Evolutionary conservation across 2,329 filamentous ascomycete genomes (phyloP).

Genomic region (Colletotrichum sansevieriae): DNA sequence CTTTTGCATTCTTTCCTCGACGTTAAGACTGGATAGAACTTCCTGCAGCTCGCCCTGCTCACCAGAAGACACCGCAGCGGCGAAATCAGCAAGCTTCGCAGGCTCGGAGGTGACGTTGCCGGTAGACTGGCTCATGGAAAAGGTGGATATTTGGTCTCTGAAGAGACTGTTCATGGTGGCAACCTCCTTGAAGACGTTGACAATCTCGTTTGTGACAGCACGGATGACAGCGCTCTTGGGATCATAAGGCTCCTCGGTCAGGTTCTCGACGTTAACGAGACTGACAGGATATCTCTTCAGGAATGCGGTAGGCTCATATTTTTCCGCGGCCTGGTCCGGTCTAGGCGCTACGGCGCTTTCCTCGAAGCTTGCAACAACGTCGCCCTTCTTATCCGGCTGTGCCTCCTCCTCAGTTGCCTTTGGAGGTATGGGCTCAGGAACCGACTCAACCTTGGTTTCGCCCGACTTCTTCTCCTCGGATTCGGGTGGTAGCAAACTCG

Average conservation of each 20-base stretch:
- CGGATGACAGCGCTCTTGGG: conserved; percentile 90
- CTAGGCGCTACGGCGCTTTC: conserved; percentile 78
- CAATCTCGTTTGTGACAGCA: conserved; percentile 95
- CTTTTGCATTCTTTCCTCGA: conserved; percentile 93
- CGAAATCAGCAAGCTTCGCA: conserved; percentile 95
- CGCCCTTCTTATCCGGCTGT: conserved; percentile 80
- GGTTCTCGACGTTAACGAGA: conserved; percentile 94
- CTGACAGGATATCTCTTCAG: conserved; percentile 92
- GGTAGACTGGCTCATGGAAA: conserved; percentile 93
- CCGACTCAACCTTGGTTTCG: conserved; percentile 62
- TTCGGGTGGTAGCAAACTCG: conserved; percentile 80
- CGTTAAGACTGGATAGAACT: conserved; percentile 87
- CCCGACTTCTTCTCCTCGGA: conserved; percentile 64
- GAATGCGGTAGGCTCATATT: conserved; percentile 91
- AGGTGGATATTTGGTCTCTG: conserved; percentile 96
- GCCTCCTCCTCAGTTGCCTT: conserved; percentile 67
- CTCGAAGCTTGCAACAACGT: conserved; percentile 97
- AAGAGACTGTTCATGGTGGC: conserved; percentile 94
- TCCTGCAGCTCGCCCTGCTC: conserved; percentile 94
- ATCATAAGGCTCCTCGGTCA: conserved; percentile 89
- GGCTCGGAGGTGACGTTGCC: conserved; percentile 97
- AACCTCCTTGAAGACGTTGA: conserved; percentile 98
- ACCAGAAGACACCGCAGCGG: conserved; percentile 94
- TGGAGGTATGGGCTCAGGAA: conserved; percentile 70
- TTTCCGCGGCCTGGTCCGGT: conserved; percentile 61